These are phyloP conservation scores for Haemoproteus tartakovskyi DNA, from an alignment of 169 alveolate genomes.

Conservation along the genomic window DNA sequence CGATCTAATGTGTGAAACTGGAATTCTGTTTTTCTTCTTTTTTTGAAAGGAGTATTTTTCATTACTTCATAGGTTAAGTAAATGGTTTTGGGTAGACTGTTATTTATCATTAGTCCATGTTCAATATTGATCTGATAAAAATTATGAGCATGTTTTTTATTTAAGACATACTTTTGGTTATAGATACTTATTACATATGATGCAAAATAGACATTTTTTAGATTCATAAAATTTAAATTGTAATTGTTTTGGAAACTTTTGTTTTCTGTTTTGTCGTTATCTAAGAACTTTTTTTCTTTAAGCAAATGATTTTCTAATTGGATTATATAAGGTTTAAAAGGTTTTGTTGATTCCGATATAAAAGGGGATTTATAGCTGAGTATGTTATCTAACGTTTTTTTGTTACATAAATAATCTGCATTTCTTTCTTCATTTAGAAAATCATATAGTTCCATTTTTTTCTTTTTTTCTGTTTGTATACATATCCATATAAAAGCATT, in stretches of 20 bases:
- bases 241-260: conserved; percentile 10
- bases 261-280: conserved; percentile 8
- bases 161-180: conserved; percentile 38
- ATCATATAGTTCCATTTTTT: conserved; percentile 24
- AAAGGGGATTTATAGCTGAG: conserved; percentile 57
- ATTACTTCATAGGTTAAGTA: conserved; percentile 19
- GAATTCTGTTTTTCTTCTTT: conserved; percentile 4
- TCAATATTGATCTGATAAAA: conserved; percentile 47
- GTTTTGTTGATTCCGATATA: conserved; percentile 12
- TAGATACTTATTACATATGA: conserved; percentile 50
- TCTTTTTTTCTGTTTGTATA: conserved; percentile 43
- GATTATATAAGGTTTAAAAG: conserved; percentile 35
- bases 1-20: too few species aligned
- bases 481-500: conserved; percentile 56
- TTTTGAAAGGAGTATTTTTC: not conserved
- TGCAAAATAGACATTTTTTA: conserved; percentile 42
- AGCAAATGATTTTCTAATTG: conserved; percentile 21
- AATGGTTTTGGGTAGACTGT: conserved; percentile 45
- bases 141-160: conserved; percentile 60
- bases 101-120: conserved; percentile 58
- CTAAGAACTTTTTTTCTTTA: conserved; percentile 15
- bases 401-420: conserved; percentile 50
- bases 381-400: conserved; percentile 47
- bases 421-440: conserved; percentile 22
- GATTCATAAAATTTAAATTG: conserved; percentile 37